phyloP scores from a whole-genome alignment of 352 stramenopile genomes.

The Phytophthora pini region DNA sequence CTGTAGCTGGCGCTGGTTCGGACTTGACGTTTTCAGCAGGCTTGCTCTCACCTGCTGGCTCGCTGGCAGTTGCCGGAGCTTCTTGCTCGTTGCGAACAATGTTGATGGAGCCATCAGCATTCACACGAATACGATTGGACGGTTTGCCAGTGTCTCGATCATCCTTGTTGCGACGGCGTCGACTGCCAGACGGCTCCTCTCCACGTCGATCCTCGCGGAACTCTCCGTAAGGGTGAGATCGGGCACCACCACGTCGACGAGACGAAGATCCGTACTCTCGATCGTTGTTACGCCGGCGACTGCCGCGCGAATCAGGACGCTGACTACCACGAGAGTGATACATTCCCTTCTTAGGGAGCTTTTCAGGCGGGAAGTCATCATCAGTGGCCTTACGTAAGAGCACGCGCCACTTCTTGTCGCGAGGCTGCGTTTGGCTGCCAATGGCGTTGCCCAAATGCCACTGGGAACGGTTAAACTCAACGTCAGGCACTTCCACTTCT shows the following conservation, averaged over 20 bases:
- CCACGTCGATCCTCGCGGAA: constrained; percentile 42
- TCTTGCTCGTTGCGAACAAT: constrained; percentile 44
- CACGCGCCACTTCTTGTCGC: constrained; percentile 73
- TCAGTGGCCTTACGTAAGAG: constrained; percentile 73
- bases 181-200: constrained; percentile 29
- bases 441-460: constrained; percentile 68
- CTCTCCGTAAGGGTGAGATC: constrained; percentile 54
- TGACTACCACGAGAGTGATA: constrained; percentile 70
- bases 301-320: constrained; percentile 22
- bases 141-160: constrained; percentile 50
- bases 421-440: constrained; percentile 54
- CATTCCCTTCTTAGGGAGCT: constrained; percentile 60
- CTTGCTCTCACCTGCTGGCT: constrained; percentile 12
- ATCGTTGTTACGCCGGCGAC: constrained; percentile 29
- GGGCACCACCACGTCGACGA: constrained; percentile 24
- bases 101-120: constrained; percentile 69
- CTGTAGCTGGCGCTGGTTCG: constrained; percentile 23
- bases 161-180: constrained; percentile 32
- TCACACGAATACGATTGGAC: constrained; percentile 64
- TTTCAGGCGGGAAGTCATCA: constrained; percentile 84
- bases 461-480: constrained; percentile 66
- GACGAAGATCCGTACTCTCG: constrained; percentile 45
- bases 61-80: constrained; percentile 7
- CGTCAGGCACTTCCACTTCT: constrained; percentile 51
- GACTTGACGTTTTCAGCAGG: constrained; percentile 20